phyloP scores from a whole-genome alignment of 1,284 basidiomycete species.

The Coniferiporia weirii region DNA sequence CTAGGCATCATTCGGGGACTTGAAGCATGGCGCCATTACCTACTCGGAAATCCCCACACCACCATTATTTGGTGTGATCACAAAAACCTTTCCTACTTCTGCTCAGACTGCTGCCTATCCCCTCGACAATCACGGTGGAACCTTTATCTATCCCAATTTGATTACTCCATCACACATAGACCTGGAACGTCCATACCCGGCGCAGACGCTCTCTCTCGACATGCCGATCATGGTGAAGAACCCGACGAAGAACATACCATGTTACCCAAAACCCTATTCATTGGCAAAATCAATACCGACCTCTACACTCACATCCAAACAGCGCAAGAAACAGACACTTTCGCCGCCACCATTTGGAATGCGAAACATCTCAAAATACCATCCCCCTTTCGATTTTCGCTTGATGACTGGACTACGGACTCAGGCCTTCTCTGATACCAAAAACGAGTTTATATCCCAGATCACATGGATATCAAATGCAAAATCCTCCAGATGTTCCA shows the following conservation, averaged over 20 bases:
- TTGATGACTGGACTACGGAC: slow-evolving; percentile 16
- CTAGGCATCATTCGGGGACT: background rate
- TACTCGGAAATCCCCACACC: background rate
- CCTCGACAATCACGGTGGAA: slow-evolving; percentile 37
- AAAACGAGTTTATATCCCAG: slow-evolving; percentile 23
- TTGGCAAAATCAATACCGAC: slow-evolving; percentile 16
- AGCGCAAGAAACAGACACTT: background rate
- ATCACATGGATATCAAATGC: slow-evolving; percentile 19
- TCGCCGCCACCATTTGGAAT: background rate
- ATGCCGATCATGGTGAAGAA: slow-evolving; percentile 30
- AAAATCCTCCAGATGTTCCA: slow-evolving; percentile 27
- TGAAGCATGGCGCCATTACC: background rate
- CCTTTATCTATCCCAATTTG: slow-evolving; percentile 29
- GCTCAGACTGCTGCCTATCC: background rate
- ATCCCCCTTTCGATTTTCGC: background rate
- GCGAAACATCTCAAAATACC: background rate
- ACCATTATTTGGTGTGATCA: background rate
- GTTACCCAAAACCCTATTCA: slow-evolving; percentile 25
- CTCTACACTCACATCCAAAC: background rate
- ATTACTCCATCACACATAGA: slow-evolving; percentile 34
- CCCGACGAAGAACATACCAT: slow-evolving; percentile 29
- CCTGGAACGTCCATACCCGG: slow-evolving; percentile 31
- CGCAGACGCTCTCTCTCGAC: slow-evolving; percentile 37
- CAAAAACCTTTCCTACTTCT: background rate
- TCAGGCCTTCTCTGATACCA: slow-evolving; percentile 18